phyloP scores from a whole-genome alignment of 805 yeast species.

The Cyberlindnera americana region DNA sequence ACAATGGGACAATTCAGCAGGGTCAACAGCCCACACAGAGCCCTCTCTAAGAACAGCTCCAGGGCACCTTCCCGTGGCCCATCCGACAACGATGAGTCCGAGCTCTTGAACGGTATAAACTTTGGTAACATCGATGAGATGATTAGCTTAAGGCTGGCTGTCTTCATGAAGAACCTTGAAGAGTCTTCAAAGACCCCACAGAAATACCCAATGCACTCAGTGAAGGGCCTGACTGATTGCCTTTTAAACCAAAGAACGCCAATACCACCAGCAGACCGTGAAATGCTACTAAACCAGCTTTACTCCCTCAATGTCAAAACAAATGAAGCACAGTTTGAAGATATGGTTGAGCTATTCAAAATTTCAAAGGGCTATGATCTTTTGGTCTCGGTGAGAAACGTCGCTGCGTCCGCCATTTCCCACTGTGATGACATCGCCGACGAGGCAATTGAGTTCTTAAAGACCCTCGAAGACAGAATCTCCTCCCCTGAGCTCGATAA shows the following conservation, averaged over 20 bases:
- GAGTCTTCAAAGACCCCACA: conserved; percentile 12
- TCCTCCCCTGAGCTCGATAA: conserved; percentile 14
- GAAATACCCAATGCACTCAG: conserved; percentile 24
- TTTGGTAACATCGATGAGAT: conserved; percentile 27
- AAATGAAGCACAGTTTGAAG: conserved; percentile 16
- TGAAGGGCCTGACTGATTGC: conserved; percentile 20
- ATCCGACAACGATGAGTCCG: conserved; percentile 19
- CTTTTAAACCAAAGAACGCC: conserved; percentile 21
- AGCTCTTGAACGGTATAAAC: conserved; percentile 21
- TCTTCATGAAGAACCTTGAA: conserved; percentile 13
- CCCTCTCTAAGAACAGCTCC: conserved; percentile 8
- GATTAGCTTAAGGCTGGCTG: conserved; percentile 22
- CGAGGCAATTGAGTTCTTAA: conserved; percentile 17
- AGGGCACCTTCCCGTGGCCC: conserved; percentile 16
- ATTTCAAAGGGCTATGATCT: conserved; percentile 19
- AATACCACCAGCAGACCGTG: conserved; percentile 24
- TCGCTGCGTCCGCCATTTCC: conserved; percentile 23
- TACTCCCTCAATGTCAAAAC: conserved; percentile 22
- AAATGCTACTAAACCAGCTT: conserved; percentile 25
- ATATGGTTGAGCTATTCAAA: conserved; percentile 17
- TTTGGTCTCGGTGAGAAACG: conserved; percentile 20
- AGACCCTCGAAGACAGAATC: conserved; percentile 21
- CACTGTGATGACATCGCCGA: conserved; percentile 24
- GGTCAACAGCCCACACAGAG: conserved; percentile 11
- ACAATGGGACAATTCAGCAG: conserved; percentile 13